A percentile compares a stretch with the other conserved stretches of the same genome.
phyloP scores from a whole-genome alignment of 805 yeast species.

The Myxozyma vanderwaltii region DNA sequence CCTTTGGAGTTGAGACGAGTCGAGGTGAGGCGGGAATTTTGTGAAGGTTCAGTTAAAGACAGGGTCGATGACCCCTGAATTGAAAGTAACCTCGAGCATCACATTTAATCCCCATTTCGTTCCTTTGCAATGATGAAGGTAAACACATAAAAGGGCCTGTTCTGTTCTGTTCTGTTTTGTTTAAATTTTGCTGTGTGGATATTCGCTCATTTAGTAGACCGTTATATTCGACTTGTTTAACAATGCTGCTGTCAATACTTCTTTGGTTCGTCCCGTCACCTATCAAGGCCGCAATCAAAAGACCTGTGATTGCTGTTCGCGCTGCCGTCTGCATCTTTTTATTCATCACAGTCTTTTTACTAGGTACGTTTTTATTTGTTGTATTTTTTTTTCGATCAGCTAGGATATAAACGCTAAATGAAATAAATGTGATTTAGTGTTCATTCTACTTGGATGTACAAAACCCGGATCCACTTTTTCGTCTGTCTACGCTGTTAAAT shows the following conservation, averaged over 20 bases:
- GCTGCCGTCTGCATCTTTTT: conserved; percentile 10
- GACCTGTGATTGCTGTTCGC: conserved; percentile 9
- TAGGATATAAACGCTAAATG: no score
- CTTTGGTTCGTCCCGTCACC: conserved; percentile 7
- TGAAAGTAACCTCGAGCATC: background rate
- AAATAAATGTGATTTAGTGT: conserved; percentile 7
- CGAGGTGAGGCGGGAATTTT: background rate
- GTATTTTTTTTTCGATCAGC: background rate
- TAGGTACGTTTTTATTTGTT: conserved; percentile 10
- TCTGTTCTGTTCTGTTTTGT: background rate
- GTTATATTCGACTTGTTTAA: no score
- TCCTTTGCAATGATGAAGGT: background rate
- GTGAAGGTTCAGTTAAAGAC: background rate
- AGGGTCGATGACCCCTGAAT: conserved; percentile 6
- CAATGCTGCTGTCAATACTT: background rate
- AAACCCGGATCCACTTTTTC: conserved; percentile 22
- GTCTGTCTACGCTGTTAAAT: conserved; percentile 24
- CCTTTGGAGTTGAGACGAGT: background rate
- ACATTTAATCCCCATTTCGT: background rate
- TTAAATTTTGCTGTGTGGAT: background rate
- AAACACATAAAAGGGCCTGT: background rate
- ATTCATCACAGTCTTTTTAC: conserved; percentile 22
- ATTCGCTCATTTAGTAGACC: no score
- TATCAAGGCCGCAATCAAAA: background rate
- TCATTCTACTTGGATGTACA: conserved; percentile 29